Percentiles rank a stretch among this genome's conserved stretches.
These are phyloP conservation scores for Euptelea pleiosperma DNA, from an alignment of 164 flowering plant genomes.

Conservation along the genomic window DNA sequence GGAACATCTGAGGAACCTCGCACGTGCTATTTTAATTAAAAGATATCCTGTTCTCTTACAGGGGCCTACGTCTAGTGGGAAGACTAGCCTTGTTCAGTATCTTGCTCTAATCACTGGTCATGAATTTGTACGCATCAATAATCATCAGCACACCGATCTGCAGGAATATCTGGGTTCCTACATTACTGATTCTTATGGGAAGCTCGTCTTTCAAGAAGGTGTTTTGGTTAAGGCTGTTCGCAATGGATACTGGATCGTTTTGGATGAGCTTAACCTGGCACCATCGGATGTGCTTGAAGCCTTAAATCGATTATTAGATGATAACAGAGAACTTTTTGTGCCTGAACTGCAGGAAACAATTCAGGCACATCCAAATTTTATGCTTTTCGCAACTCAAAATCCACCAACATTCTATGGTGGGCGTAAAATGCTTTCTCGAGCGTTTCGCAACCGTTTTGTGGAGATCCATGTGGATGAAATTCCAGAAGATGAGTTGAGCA, in stretches of 20 bases:
- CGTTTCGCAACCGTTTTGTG: slow-evolving; percentile 95
- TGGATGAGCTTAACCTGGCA: slow-evolving; percentile 96
- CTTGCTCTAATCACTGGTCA: slow-evolving; percentile 83
- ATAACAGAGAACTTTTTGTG: slow-evolving; percentile 89
- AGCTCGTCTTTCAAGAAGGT: slow-evolving; percentile 90
- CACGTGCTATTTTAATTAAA: slow-evolving; percentile 68
- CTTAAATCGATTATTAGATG: slow-evolving; percentile 85
- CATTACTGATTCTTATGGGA: slow-evolving; percentile 71
- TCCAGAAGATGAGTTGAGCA: slow-evolving; percentile 71
- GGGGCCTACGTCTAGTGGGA: slow-evolving; percentile 99
- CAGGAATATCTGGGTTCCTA: slow-evolving; percentile 96
- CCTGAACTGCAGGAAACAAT: slow-evolving; percentile 79
- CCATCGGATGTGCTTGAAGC: slow-evolving; percentile 98
- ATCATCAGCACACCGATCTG: slow-evolving; percentile 94
- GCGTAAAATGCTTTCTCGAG: slow-evolving; percentile 94
- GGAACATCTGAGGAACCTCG: slow-evolving; percentile 65
- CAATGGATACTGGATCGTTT: slow-evolving; percentile 86
- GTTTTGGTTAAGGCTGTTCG: slow-evolving; percentile 86
- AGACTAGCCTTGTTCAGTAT: slow-evolving; percentile 91
- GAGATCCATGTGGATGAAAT: slow-evolving; percentile 97
- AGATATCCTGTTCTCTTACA: slow-evolving; percentile 93
- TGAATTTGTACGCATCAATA: slow-evolving; percentile 90
- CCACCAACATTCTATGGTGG: slow-evolving; percentile 95
- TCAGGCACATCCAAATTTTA: slow-evolving; percentile 83
- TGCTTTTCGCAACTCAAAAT: slow-evolving; percentile 99